Conservation (phyloP, 2,329 filamentous ascomycete genomes). For the Aspergillus sp. region DNA sequence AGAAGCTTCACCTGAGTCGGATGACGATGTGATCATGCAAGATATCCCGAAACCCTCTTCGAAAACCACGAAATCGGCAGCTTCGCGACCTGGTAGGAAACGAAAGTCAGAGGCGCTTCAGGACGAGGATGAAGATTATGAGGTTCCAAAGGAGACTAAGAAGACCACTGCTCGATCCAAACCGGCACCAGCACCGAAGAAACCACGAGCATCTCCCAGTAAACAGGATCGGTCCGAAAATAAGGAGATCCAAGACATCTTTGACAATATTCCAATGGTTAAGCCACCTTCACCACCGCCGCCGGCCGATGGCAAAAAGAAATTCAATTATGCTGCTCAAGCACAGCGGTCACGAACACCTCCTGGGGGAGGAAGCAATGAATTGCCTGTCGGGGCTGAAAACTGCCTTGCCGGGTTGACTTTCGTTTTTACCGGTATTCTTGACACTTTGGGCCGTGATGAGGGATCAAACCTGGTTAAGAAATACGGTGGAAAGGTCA, state of each 20-base stretch:
- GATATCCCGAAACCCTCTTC: conserved; percentile 43
- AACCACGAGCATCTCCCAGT: conserved; percentile 56
- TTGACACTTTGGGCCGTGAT: conserved; percentile 75
- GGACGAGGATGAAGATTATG: conserved; percentile 49
- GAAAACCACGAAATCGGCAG: conserved; percentile 43
- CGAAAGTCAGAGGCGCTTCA: conserved; percentile 53
- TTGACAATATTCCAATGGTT: conserved; percentile 81
- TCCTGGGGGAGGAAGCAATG: conserved; percentile 58
- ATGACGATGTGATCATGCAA: conserved; percentile 51
- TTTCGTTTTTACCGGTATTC: conserved; percentile 92
- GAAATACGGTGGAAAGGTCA: conserved; percentile 89
- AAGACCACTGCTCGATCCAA: conserved; percentile 43
- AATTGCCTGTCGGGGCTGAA: conserved; percentile 76
- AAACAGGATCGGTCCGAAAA: conserved; percentile 65
- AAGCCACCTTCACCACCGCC: conserved; percentile 78
- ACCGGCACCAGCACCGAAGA: conserved; percentile 32
- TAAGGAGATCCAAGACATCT: conserved; percentile 72
- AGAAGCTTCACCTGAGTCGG: conserved; percentile 25
- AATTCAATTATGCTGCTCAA: conserved; percentile 72
- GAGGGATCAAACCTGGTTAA: conserved; percentile 85
- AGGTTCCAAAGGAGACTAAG: conserved; percentile 56
- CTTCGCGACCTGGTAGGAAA: conserved; percentile 40
- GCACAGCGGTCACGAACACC: conserved; percentile 58
- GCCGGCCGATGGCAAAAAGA: conserved; percentile 59
- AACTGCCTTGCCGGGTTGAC: conserved; percentile 86